A percentile compares a stretch with the other conserved stretches of the same genome.
These are phyloP conservation scores for Aspergillus ellipticus DNA, from an alignment of 495 filamentous ascomycete species.

Conservation along the genomic window DNA sequence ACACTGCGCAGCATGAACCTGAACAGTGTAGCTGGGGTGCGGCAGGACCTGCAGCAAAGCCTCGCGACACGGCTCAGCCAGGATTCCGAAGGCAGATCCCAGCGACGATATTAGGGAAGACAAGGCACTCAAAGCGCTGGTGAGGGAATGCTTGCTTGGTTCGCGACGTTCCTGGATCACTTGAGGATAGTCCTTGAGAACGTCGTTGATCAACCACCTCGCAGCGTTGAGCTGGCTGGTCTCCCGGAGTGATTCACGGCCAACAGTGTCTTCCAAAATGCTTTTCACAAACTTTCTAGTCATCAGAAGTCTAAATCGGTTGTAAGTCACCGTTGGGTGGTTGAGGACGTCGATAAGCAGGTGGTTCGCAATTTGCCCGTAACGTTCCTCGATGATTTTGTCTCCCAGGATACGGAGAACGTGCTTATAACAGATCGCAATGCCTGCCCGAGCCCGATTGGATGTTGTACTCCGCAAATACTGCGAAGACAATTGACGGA, in stretches of 20 bases:
- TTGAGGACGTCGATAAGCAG: constrained; percentile 77
- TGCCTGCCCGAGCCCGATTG: constrained; percentile 74
- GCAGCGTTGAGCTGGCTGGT: constrained; percentile 80
- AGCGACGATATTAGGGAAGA: constrained; percentile 73
- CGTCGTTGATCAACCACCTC: constrained; percentile 75
- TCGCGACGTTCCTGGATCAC: constrained; percentile 87
- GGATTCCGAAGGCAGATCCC: constrained; percentile 71
- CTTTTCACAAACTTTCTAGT: constrained; percentile 81
- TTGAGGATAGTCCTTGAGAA: constrained; percentile 93
- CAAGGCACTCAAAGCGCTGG: constrained; percentile 74
- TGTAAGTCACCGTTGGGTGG: constrained; percentile 69
- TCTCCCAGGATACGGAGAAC: constrained; percentile 71
- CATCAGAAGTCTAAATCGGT: constrained; percentile 83
- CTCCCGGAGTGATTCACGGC: constrained; percentile 78
- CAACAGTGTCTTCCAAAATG: constrained; percentile 80
- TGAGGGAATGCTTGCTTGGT: constrained; percentile 81
- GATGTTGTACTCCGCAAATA: constrained; percentile 78
- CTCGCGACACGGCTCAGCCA: constrained; percentile 80
- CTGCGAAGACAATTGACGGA: constrained; percentile 76
- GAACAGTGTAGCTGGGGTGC: constrained; percentile 94
- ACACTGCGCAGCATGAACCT: constrained; percentile 81
- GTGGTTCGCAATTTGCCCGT: constrained; percentile 75
- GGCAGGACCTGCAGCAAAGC: constrained; percentile 86
- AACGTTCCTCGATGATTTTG: constrained; percentile 72
- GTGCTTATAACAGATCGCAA: constrained; percentile 83